Percentiles rank a stretch among this genome's conserved stretches.
phyloP scores from a whole-genome alignment of 345 rosid species.

The Gossypium stocksii region DNA sequence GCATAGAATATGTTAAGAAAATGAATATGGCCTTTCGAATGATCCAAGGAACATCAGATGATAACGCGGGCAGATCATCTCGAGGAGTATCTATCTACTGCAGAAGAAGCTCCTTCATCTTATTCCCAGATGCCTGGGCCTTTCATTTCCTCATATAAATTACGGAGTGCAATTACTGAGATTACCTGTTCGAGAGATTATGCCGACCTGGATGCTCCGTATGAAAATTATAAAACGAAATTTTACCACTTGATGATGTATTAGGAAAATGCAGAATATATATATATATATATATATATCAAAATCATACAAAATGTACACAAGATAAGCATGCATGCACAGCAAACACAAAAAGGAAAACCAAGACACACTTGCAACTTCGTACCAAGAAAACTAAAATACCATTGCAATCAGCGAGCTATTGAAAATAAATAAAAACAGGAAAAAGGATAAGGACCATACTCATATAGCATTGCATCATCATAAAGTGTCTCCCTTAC shows the following conservation, averaged over 20 bases:
- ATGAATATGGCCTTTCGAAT: conserved; percentile 66
- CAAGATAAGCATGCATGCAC: neutral
- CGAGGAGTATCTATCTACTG: conserved; percentile 45
- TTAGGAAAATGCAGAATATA: neutral
- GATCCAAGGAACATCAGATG: conserved; percentile 82
- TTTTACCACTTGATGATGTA: neutral
- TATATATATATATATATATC: neutral
- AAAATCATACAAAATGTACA: neutral
- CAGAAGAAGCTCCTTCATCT: conserved; percentile 52
- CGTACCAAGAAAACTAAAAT: neutral
- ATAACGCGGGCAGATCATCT: conserved; percentile 90
- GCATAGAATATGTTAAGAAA: neutral
- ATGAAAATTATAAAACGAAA: conserved; percentile 9
- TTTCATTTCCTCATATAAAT: conserved; percentile 84
- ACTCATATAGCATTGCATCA: conserved; percentile 59
- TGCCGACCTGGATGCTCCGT: conserved; percentile 56
- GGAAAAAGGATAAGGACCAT: conserved; percentile 17
- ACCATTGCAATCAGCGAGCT: neutral
- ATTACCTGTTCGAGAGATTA: conserved; percentile 40
- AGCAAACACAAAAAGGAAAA: neutral
- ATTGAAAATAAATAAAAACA: neutral
- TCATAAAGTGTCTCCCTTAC: conserved; percentile 96
- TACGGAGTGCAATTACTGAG: conserved; percentile 81
- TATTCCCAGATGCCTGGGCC: conserved; percentile 85
- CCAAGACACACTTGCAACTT: neutral